A percentile compares a stretch with the other conserved stretches of the same genome.
Evolutionary conservation across 345 rosid genomes (phyloP).

Genomic region (Moringa oleifera): DNA sequence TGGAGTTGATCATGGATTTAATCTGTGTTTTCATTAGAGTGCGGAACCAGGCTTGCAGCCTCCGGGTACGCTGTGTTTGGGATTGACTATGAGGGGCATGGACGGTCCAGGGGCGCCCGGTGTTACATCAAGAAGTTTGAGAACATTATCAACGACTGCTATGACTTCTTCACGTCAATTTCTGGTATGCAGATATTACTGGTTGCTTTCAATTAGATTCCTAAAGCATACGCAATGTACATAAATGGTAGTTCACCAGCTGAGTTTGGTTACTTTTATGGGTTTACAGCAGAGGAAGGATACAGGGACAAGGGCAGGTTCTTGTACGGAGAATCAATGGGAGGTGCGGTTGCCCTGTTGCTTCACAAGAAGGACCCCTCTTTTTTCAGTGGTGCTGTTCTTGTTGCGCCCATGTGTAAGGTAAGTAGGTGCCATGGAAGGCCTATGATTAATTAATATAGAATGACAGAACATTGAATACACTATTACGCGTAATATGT

Average conservation of each 20-base stretch:
- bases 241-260: background rate
- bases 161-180: slow-evolving; percentile 61
- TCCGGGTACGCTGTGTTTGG: slow-evolving; percentile 85
- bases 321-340: slow-evolving; percentile 98
- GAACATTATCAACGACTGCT: slow-evolving; percentile 64
- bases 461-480: no score
- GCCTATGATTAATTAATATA: no score
- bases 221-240: no score
- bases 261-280: background rate
- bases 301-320: slow-evolving; percentile 74
- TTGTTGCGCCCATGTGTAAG: slow-evolving; percentile 99
- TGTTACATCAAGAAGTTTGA: slow-evolving; percentile 90
- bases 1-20: no score
- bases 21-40: slow-evolving; percentile 40
- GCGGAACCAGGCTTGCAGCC: slow-evolving; percentile 75
- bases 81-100: slow-evolving; percentile 89
- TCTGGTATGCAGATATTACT: slow-evolving; percentile 46
- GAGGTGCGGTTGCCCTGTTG: slow-evolving; percentile 86
- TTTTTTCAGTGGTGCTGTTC: slow-evolving; percentile 84
- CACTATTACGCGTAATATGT: no score
- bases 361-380: slow-evolving; percentile 78
- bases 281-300: slow-evolving; percentile 50
- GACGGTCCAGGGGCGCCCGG: slow-evolving; percentile 78
- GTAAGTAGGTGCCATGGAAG: slow-evolving; percentile 36
- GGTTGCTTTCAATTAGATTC: no score